Percentiles rank a stretch among this genome's conserved stretches.
Conservation (phyloP, 345 rosid genomes). For the Pistacia atlantica region DNA sequence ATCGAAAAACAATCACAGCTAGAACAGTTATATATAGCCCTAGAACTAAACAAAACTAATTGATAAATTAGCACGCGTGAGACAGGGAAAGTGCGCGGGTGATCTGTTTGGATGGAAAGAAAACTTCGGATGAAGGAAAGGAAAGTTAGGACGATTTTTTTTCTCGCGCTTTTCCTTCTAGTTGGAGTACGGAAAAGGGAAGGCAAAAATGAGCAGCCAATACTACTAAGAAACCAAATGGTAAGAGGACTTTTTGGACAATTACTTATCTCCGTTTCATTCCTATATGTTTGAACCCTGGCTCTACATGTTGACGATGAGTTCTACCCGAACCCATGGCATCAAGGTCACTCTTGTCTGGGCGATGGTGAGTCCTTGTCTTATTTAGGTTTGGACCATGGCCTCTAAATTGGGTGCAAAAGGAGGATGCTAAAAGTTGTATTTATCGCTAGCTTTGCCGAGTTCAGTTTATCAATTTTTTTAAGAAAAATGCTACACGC, state of each 20-base stretch:
- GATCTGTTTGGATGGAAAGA: constrained; percentile 16
- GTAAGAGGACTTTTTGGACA: not conserved
- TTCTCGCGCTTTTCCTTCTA: not conserved
- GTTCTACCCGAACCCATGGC: too few species aligned
- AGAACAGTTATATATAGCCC: constrained; percentile 3
- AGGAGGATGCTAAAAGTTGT: too few species aligned
- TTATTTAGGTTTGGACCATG: too few species aligned
- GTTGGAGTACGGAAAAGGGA: not conserved
- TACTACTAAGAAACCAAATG: not conserved
- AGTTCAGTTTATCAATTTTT: too few species aligned
- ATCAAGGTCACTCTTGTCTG: too few species aligned
- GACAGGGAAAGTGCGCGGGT: not conserved
- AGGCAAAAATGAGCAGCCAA: not conserved
- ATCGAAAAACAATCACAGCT: constrained; percentile 15
- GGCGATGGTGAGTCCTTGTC: too few species aligned
- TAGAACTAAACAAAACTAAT: not conserved
- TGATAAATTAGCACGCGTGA: not conserved
- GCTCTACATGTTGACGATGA: too few species aligned
- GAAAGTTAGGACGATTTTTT: not conserved
- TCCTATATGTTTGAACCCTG: too few species aligned
- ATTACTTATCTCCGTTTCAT: not conserved
- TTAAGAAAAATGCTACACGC: too few species aligned
- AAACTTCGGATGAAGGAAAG: not conserved
- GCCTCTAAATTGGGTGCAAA: too few species aligned
- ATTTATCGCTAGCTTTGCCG: too few species aligned